Base-by-base conservation (phyloP, 176 grass and related monocot genomes). In the Chrysopogon serrulatus region DNA sequence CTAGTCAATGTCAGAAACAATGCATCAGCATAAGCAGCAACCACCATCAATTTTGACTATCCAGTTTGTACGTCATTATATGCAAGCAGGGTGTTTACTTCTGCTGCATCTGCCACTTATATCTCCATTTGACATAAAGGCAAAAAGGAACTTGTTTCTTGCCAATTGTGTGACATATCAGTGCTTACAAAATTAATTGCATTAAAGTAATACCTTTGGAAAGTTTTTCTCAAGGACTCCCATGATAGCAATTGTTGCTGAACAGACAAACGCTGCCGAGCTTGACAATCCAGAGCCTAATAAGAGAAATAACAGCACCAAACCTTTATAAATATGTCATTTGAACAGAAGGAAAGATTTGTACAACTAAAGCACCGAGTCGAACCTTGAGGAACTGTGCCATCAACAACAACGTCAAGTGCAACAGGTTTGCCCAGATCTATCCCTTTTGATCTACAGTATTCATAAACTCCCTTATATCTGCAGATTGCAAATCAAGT, bases 211-310 rank as follows among this genome's bases (percentile, higher is more conserved):
- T 95, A 98, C 96, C 96, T 98, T 95, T 28, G 91, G 87, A 47
- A 92, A 95, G 47, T 90, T 95, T 82, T 92, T 92, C 42, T 61
- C 80, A 43, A 95, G 87, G 79, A 87, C n/a, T 69, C 93, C 93
- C 96, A 98, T 92, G 64, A 95, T 98, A 83, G 96, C 82, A 85
- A 95, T 94, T 80, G 96, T 94, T 49, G 96, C 87, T 53, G 96
- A 98, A 83, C 96, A 98, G n/a, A 98, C 96, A 87, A 98, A 91
- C n/a, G 93, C 96, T 37, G 96, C 91, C 30, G 96, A 98, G 73
- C 96, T 98, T 78, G 96, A 98, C 43, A 98, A 40, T 74, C 96
- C 96, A 75, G 96, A 98, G 4, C 96, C 96, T 98, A 31, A 79
- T 45, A 81, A 83, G 14, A 86, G 28, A 12, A 85, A 72, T 2